These are phyloP conservation scores for Cladorrhinum samala DNA, from an alignment of 495 filamentous ascomycete species.

Conservation along the genomic window DNA sequence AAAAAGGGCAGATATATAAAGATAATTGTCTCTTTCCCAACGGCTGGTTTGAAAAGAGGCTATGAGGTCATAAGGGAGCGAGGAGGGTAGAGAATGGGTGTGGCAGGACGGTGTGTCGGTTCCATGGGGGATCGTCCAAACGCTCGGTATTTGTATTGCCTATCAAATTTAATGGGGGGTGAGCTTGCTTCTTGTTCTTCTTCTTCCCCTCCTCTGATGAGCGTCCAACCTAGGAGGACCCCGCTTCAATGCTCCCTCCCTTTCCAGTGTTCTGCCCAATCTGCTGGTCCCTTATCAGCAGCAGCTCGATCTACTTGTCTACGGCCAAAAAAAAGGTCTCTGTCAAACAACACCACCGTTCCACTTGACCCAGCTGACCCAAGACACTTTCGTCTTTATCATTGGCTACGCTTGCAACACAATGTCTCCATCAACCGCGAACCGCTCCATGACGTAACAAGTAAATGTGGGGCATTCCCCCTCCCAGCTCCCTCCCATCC, in stretches of 20 bases:
- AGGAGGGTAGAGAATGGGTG: neutral
- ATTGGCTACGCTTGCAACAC: too few species aligned
- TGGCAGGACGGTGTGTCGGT: neutral
- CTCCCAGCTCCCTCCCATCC: neutral
- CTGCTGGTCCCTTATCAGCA: too few species aligned
- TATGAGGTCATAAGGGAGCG: neutral
- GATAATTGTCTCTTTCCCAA: too few species aligned
- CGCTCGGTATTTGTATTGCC: neutral
- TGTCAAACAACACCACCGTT: slow-evolving; percentile 5
- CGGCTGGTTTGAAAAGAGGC: too few species aligned
- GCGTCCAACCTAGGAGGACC: neutral
- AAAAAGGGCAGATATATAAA: too few species aligned
- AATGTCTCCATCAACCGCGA: neutral
- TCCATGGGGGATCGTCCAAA: neutral
- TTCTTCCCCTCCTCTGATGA: neutral
- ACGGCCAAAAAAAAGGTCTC: neutral
- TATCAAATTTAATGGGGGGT: neutral
- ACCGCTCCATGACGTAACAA: slow-evolving; percentile 10
- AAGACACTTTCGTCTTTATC: neutral
- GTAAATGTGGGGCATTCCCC: neutral
- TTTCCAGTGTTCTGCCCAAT: too few species aligned
- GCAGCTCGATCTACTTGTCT: too few species aligned
- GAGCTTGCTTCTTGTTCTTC: neutral
- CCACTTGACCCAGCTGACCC: too few species aligned
- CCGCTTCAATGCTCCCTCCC: neutral